Evolutionary conservation across 306 rosid genomes (phyloP).

Genomic region (Cucurbita moschata): DNA sequence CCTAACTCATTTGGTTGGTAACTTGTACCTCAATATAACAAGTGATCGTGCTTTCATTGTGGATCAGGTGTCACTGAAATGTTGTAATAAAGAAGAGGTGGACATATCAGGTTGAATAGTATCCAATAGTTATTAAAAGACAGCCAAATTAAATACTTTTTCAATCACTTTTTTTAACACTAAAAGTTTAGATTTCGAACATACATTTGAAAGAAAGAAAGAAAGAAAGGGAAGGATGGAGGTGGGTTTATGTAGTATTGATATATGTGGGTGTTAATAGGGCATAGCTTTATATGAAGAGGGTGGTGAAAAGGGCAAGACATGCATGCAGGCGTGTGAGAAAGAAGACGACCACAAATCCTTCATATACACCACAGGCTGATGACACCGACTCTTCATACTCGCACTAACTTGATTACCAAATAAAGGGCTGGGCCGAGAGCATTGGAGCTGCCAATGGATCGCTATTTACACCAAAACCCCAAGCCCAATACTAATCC

Average conservation of each 20-base stretch:
- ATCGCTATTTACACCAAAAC: neutral
- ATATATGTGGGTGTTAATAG: neutral
- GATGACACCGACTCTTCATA: neutral
- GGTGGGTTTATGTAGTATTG: neutral
- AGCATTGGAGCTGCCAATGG: neutral
- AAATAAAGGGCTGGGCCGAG: neutral
- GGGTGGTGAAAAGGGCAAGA: constrained; percentile 70
- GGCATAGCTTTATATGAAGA: constrained; percentile 16
- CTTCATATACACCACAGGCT: constrained; percentile 3
- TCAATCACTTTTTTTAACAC: too few relatives aligned
- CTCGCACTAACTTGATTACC: neutral
- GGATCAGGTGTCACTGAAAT: too few relatives aligned
- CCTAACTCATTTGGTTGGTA: too few relatives aligned
- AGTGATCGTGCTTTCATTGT: too few relatives aligned
- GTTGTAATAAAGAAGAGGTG: too few relatives aligned
- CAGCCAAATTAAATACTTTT: too few relatives aligned
- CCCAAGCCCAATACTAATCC: neutral
- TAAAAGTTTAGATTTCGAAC: too few relatives aligned
- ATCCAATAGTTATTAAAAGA: too few relatives aligned
- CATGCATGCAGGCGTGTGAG: constrained; percentile 63
- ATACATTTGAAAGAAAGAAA: too few relatives aligned
- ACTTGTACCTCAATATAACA: too few relatives aligned
- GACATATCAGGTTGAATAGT: too few relatives aligned
- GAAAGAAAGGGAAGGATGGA: neutral
- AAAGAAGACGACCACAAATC: constrained; percentile 28